Conservation (phyloP, 352 stramenopile genomes). For the Blastocystis sp. region DNA sequence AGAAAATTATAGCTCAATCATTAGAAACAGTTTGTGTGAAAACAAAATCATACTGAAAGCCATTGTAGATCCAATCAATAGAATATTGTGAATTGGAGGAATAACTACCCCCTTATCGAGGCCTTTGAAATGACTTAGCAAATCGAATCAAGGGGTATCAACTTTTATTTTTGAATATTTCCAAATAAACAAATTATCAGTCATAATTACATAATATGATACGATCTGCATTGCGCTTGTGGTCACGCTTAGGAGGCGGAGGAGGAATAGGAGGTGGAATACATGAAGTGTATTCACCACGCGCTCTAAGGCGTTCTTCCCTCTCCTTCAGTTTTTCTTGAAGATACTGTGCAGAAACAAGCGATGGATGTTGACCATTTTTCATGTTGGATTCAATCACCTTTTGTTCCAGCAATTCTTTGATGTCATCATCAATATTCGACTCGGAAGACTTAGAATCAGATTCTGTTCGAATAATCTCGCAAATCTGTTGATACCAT, state of each 20-base stretch:
- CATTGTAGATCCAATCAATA: not conserved
- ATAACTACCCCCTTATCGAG: not conserved
- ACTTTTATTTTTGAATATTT: not conserved
- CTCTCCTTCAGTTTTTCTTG: constrained; percentile 2
- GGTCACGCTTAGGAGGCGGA: not conserved
- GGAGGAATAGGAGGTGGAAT: not conserved
- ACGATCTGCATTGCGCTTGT: not conserved
- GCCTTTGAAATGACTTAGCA: not conserved
- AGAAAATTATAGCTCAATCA: not conserved
- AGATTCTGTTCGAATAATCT: too few relatives aligned
- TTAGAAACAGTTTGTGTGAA: not conserved
- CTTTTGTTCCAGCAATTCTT: too few relatives aligned
- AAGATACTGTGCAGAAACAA: not conserved
- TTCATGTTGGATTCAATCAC: not conserved
- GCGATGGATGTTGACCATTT: not conserved
- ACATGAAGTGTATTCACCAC: not conserved
- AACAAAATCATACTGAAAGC: not conserved
- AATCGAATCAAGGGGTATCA: not conserved
- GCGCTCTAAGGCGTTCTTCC: not conserved
- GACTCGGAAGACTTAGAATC: too few relatives aligned
- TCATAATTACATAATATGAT: constrained; percentile 14
- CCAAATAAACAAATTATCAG: not conserved
- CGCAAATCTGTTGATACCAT: not conserved
- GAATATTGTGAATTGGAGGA: not conserved
- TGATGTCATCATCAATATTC: too few relatives aligned